Percentiles rank a stretch among this genome's conserved stretches.
These are phyloP conservation scores for Talaromyces piceae DNA, from an alignment of 2,329 filamentous ascomycete species.

Conservation along the genomic window DNA sequence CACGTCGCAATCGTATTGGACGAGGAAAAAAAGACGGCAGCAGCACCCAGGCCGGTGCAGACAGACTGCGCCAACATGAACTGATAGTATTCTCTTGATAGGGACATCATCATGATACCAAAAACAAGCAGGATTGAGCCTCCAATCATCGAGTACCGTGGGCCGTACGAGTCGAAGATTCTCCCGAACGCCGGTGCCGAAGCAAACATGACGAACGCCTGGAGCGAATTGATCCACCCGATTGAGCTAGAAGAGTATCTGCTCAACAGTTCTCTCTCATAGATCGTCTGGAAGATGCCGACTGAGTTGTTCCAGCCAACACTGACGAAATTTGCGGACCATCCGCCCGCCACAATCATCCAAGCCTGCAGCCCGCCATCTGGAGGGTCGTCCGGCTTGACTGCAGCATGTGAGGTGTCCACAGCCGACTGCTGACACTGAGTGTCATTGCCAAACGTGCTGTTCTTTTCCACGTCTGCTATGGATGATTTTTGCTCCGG, in stretches of 20 bases:
- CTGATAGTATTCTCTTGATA: constrained; percentile 46
- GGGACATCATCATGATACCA: constrained; percentile 47
- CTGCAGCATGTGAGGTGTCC: background rate
- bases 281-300: constrained; percentile 48
- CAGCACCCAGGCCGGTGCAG: constrained; percentile 46
- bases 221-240: constrained; percentile 47
- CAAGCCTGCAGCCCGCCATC: background rate
- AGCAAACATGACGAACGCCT: constrained; percentile 44
- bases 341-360: background rate
- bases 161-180: constrained; percentile 46
- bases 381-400: background rate
- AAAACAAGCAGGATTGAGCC: constrained; percentile 43
- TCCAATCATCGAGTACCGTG: constrained; percentile 37
- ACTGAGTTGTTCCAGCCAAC: constrained; percentile 33
- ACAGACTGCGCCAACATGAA: constrained; percentile 46
- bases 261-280: constrained; percentile 36
- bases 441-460: background rate
- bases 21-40: constrained; percentile 43
- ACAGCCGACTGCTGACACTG: background rate
- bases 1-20: constrained; percentile 49
- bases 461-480: background rate
- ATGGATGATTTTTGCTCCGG: background rate
- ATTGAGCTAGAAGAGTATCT: constrained; percentile 39
- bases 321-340: background rate
- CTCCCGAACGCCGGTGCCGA: constrained; percentile 49